A percentile compares a stretch with the other conserved stretches of the same genome.
Evolutionary conservation across 805 yeast genomes (phyloP).

Genomic region (Barnettozyma pratensis): DNA sequence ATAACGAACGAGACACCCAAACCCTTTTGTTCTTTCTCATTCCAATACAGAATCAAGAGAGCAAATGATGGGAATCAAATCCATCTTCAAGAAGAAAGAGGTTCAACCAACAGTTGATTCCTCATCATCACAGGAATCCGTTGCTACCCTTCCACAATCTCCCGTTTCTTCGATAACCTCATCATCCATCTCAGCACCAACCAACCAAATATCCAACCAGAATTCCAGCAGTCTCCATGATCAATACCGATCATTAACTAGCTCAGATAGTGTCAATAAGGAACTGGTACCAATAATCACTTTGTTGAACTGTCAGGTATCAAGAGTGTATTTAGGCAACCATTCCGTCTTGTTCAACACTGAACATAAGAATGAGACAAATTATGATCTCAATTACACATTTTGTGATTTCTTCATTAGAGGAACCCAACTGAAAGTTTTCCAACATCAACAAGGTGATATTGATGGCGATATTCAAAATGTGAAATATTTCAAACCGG

Average conservation of each 20-base stretch:
- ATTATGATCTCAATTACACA: background rate
- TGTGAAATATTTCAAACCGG: slow-evolving; percentile 40
- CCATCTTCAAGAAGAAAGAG: background rate
- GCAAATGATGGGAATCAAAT: background rate
- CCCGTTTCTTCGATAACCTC: background rate
- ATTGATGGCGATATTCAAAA: slow-evolving; percentile 11
- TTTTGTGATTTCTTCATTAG: slow-evolving; percentile 26
- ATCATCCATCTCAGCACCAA: background rate
- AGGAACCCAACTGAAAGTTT: slow-evolving; percentile 54
- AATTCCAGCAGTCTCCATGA: slow-evolving; percentile 4
- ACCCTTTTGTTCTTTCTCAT: too few relatives aligned
- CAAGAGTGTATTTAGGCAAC: slow-evolving; percentile 44
- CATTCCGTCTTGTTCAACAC: slow-evolving; percentile 40
- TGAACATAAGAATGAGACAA: slow-evolving; percentile 5
- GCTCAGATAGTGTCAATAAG: slow-evolving; percentile 37
- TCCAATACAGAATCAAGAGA: background rate
- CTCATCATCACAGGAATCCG: background rate
- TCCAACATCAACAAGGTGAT: slow-evolving; percentile 5
- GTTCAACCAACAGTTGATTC: background rate
- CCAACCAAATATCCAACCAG: background rate
- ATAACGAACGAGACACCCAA: background rate
- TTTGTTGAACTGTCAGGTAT: slow-evolving; percentile 63
- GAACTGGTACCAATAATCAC: slow-evolving; percentile 72
- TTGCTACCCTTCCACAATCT: background rate
- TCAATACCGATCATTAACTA: slow-evolving; percentile 9